These are phyloP conservation scores for Pseudogymnoascus sp. DNA, from an alignment of 2,329 filamentous ascomycete genomes.

Conservation along the genomic window DNA sequence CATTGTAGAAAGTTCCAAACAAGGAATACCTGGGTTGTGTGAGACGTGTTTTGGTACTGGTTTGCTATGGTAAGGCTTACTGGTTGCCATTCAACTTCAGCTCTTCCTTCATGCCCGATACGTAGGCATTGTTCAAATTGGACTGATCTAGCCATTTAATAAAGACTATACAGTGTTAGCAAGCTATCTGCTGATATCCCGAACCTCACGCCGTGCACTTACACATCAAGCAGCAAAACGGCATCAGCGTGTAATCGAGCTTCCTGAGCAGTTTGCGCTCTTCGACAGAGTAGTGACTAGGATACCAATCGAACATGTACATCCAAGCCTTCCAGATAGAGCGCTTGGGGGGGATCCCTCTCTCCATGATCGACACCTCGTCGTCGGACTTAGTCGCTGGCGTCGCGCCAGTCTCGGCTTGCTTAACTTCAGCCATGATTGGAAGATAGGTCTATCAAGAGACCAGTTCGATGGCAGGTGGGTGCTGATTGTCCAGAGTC, in stretches of 20 bases:
- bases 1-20: constrained; percentile 4
- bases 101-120: constrained; percentile 40
- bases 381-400: background rate
- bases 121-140: constrained; percentile 31
- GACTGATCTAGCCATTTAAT: constrained; percentile 36
- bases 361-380: background rate
- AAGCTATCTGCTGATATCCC: background rate
- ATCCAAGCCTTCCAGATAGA: constrained; percentile 19
- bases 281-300: constrained; percentile 27
- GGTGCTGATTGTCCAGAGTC: background rate
- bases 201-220: constrained; percentile 8
- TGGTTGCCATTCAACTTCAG: constrained; percentile 37
- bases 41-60: background rate
- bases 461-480: background rate
- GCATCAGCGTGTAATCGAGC: constrained; percentile 34
- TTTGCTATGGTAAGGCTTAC: constrained; percentile 11
- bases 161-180: constrained; percentile 20
- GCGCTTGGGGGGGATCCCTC: background rate
- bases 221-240: constrained; percentile 35
- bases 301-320: constrained; percentile 29
- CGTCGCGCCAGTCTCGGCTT: background rate
- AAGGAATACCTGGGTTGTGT: constrained; percentile 6
- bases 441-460: background rate
- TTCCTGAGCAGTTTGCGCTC: constrained; percentile 36
- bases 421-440: background rate